These are phyloP conservation scores for Teratosphaeria zuluensis DNA, from an alignment of 2,329 filamentous ascomycete species.

Conservation along the genomic window DNA sequence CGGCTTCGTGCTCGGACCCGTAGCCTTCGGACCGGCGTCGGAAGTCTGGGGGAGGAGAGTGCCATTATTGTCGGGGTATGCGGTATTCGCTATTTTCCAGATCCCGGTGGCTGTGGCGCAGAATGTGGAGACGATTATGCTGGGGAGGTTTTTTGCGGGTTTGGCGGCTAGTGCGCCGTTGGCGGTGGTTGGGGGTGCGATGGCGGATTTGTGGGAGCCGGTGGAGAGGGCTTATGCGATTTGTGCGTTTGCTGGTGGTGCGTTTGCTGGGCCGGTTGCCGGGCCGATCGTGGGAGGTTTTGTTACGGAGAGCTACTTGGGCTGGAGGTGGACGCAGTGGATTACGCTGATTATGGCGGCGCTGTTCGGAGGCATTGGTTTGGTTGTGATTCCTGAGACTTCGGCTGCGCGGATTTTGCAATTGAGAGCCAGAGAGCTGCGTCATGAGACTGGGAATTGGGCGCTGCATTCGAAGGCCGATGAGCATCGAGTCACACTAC, in stretches of 20 bases:
- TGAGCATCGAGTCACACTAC: slow-evolving; percentile 30
- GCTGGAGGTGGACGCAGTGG: slow-evolving; percentile 23
- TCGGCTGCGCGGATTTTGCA: slow-evolving; percentile 41
- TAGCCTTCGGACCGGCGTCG: slow-evolving; percentile 43
- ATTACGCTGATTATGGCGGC: slow-evolving; percentile 30
- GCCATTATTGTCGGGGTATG: slow-evolving; percentile 43
- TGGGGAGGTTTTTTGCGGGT: slow-evolving; percentile 46
- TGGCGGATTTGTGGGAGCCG: slow-evolving; percentile 17
- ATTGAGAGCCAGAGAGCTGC: slow-evolving; percentile 38
- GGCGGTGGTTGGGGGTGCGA: slow-evolving; percentile 35
- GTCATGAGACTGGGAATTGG: slow-evolving; percentile 40
- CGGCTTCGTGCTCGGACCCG: slow-evolving; percentile 15
- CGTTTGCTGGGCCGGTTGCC: slow-evolving; percentile 17
- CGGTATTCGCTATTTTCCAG: slow-evolving; percentile 44
- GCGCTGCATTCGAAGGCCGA: slow-evolving; percentile 37
- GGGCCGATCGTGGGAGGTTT: slow-evolving; percentile 23
- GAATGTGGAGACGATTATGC: slow-evolving; percentile 45
- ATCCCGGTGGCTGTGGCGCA: slow-evolving; percentile 46
- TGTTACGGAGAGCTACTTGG: slow-evolving; percentile 11
- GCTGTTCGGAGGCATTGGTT: slow-evolving; percentile 33
- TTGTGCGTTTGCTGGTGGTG: slow-evolving; percentile 13
- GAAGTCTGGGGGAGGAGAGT: slow-evolving; percentile 46
- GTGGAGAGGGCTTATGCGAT: slow-evolving; percentile 18
- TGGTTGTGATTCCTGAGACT: slow-evolving; percentile 43
- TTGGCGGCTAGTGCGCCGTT: slow-evolving; percentile 37